Percentiles rank a stretch among this genome's conserved stretches.
These are phyloP conservation scores for Fomitopsis pulvina DNA, from an alignment of 768 basidiomycete genomes.

Conservation along the genomic window DNA sequence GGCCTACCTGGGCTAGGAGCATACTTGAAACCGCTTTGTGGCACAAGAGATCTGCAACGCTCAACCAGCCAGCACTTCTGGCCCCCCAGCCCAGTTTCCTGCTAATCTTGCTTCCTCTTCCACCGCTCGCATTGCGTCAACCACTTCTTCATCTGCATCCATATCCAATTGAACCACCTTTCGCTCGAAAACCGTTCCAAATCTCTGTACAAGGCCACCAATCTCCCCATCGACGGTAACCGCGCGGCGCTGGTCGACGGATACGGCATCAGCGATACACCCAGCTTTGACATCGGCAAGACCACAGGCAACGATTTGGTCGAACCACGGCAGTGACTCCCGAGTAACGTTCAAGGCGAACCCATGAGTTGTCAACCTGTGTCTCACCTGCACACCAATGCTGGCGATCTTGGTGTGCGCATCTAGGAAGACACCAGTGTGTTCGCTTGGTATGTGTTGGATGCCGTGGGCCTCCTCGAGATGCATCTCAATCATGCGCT, in stretches of 20 bases:
- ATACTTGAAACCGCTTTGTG: neutral
- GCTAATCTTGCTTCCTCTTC: conserved; percentile 17
- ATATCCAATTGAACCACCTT: conserved; percentile 24
- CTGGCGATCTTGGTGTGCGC: conserved; percentile 83
- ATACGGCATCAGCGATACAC: conserved; percentile 37
- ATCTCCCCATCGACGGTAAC: conserved; percentile 46
- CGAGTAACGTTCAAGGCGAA: conserved; percentile 87
- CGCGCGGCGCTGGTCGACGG: conserved; percentile 29
- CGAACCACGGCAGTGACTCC: conserved; percentile 83
- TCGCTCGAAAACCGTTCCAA: conserved; percentile 23
- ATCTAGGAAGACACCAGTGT: conserved; percentile 88
- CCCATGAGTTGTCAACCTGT: conserved; percentile 91
- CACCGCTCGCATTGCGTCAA: conserved; percentile 15
- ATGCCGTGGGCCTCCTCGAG: conserved; percentile 57
- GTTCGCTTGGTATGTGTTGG: conserved; percentile 51
- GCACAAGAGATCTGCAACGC: neutral
- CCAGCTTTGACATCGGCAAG: conserved; percentile 76
- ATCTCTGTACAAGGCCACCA: conserved; percentile 31
- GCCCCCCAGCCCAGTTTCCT: conserved; percentile 12
- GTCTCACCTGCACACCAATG: conserved; percentile 94
- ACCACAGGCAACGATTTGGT: conserved; percentile 86
- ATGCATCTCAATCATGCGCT: conserved; percentile 61
- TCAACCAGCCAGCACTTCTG: neutral
- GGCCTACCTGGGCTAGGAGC: neutral
- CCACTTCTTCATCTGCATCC: conserved; percentile 15